Percentiles rank a stretch among this genome's conserved stretches.
These are phyloP conservation scores for Pilobolus umbonatus DNA, from an alignment of 192 early-diverging fungal species.

Conservation along the genomic window DNA sequence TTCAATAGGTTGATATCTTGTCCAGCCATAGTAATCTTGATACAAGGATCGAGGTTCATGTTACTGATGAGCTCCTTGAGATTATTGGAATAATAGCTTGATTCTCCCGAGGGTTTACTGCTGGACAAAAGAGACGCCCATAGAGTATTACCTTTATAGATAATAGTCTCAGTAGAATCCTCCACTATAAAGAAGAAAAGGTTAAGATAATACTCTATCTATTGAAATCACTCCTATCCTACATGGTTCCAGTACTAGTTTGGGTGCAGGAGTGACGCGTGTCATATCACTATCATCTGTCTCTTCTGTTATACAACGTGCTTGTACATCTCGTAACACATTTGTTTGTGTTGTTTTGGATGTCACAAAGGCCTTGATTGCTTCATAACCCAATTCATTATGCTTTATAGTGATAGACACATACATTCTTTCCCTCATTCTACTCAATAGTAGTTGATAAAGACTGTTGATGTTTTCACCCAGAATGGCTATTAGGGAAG, in stretches of 20 bases:
- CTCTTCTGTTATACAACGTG: constrained; percentile 1
- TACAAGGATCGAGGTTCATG: constrained; percentile 5
- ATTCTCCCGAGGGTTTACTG: neutral
- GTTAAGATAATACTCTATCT: neutral
- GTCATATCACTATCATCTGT: neutral
- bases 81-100: neutral
- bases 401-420: constrained; percentile 13
- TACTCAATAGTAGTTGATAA: neutral
- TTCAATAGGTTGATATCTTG: constrained; percentile 4
- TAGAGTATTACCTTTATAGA: constrained; percentile 16
- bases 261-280: constrained; percentile 2
- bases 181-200: constrained; percentile 4
- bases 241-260: constrained; percentile 19
- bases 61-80: neutral
- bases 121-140: neutral
- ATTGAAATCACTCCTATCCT: neutral
- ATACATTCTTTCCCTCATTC: constrained; percentile 9
- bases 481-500: constrained; percentile 10
- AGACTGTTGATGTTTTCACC: neutral
- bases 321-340: constrained; percentile 1
- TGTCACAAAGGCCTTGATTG: constrained; percentile 5
- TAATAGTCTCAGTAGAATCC: constrained; percentile 1
- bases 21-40: constrained; percentile 6
- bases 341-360: neutral
- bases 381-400: constrained; percentile 9